Conservation (phyloP, 768 basidiomycete genomes). For the Xanthoconium purpureum region DNA sequence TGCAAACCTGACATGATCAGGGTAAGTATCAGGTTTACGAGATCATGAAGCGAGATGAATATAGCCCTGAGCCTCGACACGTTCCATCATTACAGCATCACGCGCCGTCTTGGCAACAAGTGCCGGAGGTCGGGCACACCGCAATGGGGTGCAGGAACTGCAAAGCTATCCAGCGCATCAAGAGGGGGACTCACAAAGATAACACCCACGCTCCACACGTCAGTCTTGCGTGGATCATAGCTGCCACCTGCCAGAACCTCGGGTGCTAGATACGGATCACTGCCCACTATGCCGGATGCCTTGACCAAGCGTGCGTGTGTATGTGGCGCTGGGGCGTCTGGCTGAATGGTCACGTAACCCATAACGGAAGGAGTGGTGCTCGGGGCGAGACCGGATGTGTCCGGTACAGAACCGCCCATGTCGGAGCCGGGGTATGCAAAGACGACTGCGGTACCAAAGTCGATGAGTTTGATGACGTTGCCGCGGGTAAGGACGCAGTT, state of each 20-base stretch:
- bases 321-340: constrained; percentile 38
- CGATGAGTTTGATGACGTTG: constrained; percentile 97
- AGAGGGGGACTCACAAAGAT: constrained; percentile 71
- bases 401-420: constrained; percentile 37
- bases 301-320: constrained; percentile 41
- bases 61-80: neutral
- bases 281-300: constrained; percentile 91
- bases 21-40: constrained; percentile 14
- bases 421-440: constrained; percentile 96
- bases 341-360: constrained; percentile 21
- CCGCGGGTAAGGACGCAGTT: constrained; percentile 98
- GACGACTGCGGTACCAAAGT: constrained; percentile 99
- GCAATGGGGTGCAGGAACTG: neutral
- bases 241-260: constrained; percentile 79
- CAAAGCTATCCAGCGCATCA: neutral
- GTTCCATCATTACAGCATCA: constrained; percentile 1
- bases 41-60: constrained; percentile 4
- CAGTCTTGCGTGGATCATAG: constrained; percentile 96
- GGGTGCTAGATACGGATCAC: constrained; percentile 97
- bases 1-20: constrained; percentile 50
- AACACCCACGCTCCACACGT: constrained; percentile 97
- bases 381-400: constrained; percentile 4
- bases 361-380: constrained; percentile 1
- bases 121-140: constrained; percentile 1
- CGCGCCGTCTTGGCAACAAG: neutral